Evolutionary conservation across 306 rosid species (phyloP).

Genomic region (Citrullus mucosospermus): DNA sequence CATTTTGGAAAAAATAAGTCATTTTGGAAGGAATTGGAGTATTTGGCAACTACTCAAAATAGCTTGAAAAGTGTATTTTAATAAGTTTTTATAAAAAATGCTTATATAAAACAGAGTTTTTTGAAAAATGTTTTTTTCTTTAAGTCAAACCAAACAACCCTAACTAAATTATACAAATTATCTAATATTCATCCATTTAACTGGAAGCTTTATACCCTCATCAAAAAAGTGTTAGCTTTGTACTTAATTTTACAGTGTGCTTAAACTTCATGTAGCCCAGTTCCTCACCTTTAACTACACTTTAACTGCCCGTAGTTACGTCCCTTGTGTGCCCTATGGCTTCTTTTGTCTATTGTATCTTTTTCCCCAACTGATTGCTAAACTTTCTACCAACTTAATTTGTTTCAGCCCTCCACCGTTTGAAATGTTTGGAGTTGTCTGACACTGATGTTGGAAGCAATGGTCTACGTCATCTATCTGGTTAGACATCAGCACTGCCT

Average conservation of each 20-base stretch:
- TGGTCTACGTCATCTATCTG: constrained; percentile 81
- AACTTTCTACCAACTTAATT: constrained; percentile 8
- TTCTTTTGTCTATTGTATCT: background rate
- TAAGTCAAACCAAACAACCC: too few species aligned
- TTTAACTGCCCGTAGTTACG: background rate
- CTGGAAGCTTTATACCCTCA: background rate
- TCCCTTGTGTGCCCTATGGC: background rate
- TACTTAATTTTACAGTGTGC: background rate
- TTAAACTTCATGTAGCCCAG: background rate
- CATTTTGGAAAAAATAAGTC: too few species aligned
- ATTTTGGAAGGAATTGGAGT: too few species aligned
- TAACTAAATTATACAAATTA: too few species aligned
- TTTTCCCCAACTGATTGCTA: constrained; percentile 6
- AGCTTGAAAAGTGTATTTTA: too few species aligned
- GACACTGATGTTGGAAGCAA: constrained; percentile 78
- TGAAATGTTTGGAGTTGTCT: constrained; percentile 86
- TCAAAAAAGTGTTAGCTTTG: background rate
- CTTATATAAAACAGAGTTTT: too few species aligned
- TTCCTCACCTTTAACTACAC: background rate
- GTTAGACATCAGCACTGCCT: constrained; percentile 21
- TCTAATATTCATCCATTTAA: too few species aligned
- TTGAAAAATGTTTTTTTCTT: too few species aligned
- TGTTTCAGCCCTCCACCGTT: constrained; percentile 46
- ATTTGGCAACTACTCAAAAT: too few species aligned
- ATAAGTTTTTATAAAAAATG: too few species aligned